Conservation (phyloP, 2,329 filamentous ascomycete species). For the Stachybotrys elegans region DNA sequence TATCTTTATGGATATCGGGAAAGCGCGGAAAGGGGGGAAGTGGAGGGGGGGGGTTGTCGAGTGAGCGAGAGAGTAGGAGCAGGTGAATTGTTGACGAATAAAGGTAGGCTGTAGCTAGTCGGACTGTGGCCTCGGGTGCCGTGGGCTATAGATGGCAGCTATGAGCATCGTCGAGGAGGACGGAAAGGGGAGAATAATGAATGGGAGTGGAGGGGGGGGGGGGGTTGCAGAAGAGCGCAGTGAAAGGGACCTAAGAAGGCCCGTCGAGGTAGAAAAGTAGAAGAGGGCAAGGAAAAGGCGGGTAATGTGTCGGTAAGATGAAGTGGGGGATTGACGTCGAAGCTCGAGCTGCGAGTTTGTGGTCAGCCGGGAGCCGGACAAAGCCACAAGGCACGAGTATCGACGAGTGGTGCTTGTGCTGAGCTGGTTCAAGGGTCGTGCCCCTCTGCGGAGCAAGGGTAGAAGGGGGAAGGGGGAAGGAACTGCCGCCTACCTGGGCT, state of each 20-base stretch:
- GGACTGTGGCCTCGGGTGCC: neutral
- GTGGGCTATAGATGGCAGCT: neutral
- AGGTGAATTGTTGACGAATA: neutral
- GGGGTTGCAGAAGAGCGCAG: neutral
- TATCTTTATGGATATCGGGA: neutral
- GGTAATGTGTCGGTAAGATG: neutral
- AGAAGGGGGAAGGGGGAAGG: no score
- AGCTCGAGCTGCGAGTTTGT: no score
- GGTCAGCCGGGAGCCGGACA: no score
- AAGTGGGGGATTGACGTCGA: slow-evolving; percentile 1
- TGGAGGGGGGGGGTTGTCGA: neutral
- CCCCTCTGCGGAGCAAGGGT: neutral
- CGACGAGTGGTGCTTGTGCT: neutral
- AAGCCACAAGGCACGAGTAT: neutral
- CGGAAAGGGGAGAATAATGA: no score
- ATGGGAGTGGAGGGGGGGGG: neutral
- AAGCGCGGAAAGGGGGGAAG: neutral
- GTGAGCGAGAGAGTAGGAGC: neutral
- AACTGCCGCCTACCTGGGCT: no score
- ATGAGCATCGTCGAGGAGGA: neutral
- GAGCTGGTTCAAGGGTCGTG: neutral
- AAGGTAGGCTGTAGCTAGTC: neutral
- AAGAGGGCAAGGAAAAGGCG: neutral
- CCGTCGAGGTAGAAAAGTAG: no score
- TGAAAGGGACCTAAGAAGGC: no score